Conservation (phyloP, 2,329 filamentous ascomycete species). For the Pseudogymnoascus sp. region DNA sequence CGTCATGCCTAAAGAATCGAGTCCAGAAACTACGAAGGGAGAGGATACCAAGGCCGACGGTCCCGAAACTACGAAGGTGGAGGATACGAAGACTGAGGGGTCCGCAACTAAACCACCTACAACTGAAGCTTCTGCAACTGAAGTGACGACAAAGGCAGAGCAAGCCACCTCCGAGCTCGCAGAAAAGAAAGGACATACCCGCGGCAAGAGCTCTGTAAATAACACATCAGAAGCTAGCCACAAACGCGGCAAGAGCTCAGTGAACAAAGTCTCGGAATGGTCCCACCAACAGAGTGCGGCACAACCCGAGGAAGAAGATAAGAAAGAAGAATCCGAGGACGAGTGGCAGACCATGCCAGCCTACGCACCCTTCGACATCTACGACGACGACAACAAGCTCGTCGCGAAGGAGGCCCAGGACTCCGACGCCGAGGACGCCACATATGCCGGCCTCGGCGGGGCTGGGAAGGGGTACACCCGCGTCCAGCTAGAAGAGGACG, state of each 20-base stretch:
- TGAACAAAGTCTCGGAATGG: slow-evolving; percentile 58
- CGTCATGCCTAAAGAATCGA: not conserved
- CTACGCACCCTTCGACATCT: slow-evolving; percentile 86
- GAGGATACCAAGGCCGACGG: not conserved
- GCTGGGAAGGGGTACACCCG: slow-evolving; percentile 93
- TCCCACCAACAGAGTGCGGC: slow-evolving; percentile 72
- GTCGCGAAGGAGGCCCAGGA: slow-evolving; percentile 72
- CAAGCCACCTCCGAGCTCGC: not conserved
- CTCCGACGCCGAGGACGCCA: slow-evolving; percentile 57
- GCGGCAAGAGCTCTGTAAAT: slow-evolving; percentile 7
- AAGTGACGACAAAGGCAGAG: not conserved
- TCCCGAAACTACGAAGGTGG: not conserved
- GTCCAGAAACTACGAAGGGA: not conserved
- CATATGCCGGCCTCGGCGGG: slow-evolving; percentile 71
- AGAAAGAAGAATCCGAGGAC: slow-evolving; percentile 52
- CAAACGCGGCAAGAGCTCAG: slow-evolving; percentile 8
- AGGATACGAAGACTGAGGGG: not conserved
- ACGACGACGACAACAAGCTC: slow-evolving; percentile 85
- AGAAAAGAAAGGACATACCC: slow-evolving; percentile 12
- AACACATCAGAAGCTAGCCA: not conserved
- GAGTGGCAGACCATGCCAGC: slow-evolving; percentile 93
- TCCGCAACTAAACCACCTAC: not conserved
- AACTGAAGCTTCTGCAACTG: not conserved
- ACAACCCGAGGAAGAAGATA: slow-evolving; percentile 42
- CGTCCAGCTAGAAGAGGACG: slow-evolving; percentile 92